These are phyloP conservation scores for Diaporthe aspalathi DNA, from an alignment of 2,329 filamentous ascomycete genomes.

Conservation along the genomic window DNA sequence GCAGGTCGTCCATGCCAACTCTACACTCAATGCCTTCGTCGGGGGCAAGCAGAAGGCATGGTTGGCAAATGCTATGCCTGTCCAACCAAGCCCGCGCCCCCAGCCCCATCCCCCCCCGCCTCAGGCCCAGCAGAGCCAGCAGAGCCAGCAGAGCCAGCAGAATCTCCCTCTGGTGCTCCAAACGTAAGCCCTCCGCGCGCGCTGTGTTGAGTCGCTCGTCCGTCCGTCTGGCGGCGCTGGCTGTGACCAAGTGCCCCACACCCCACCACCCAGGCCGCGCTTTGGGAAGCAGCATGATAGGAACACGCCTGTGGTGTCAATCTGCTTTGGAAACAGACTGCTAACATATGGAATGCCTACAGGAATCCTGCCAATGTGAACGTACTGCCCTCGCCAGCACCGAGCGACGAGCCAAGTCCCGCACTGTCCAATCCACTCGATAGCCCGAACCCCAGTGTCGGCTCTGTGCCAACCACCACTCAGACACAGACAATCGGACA, in stretches of 20 bases:
- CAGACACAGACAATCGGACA: constrained; percentile 15
- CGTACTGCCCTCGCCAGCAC: constrained; percentile 71
- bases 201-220: neutral
- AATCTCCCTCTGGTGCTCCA: neutral
- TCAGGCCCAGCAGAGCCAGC: constrained; percentile 11
- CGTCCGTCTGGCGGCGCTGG: neutral
- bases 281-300: neutral
- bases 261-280: neutral
- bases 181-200: constrained; percentile 18
- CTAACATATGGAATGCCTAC: constrained; percentile 20
- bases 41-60: constrained; percentile 45
- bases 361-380: constrained; percentile 41
- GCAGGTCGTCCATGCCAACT: constrained; percentile 46
- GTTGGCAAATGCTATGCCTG: constrained; percentile 42
- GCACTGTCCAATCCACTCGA: constrained; percentile 49
- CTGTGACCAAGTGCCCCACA: neutral
- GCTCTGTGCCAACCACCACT: constrained; percentile 43
- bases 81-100: constrained; percentile 38
- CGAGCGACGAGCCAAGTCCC: constrained; percentile 70
- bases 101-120: constrained; percentile 1
- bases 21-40: constrained; percentile 48
- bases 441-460: constrained; percentile 47
- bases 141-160: constrained; percentile 4
- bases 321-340: neutral
- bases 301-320: neutral